These are phyloP conservation scores for Pseudocercospora macadamiae DNA, from an alignment of 2,329 filamentous ascomycete genomes.

Conservation along the genomic window DNA sequence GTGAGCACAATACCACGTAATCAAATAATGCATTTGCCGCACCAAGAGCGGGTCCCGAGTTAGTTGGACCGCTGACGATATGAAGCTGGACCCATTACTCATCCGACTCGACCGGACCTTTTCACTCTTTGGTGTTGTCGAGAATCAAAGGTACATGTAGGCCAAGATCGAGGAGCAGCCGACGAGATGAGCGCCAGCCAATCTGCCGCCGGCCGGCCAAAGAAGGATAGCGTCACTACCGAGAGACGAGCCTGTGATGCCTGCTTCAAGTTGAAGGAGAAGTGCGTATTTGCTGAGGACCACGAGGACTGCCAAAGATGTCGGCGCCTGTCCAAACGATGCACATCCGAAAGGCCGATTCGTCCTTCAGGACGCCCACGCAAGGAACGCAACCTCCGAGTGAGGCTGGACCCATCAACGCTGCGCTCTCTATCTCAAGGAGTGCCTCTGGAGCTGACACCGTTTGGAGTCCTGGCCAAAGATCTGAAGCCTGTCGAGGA, in stretches of 20 bases:
- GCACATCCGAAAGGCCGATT: conserved; percentile 4
- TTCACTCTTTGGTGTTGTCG: no score
- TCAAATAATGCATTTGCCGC: no score
- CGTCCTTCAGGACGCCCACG: conserved; percentile 11
- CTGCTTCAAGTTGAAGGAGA: conserved; percentile 16
- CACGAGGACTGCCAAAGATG: conserved; percentile 7
- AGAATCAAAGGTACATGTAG: no score
- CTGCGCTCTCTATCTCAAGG: neutral
- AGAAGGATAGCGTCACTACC: neutral
- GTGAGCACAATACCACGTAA: no score
- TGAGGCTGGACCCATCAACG: neutral
- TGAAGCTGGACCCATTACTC: no score
- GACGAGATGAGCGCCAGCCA: neutral
- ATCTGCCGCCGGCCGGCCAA: neutral
- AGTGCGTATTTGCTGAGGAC: neutral
- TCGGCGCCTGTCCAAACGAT: conserved; percentile 6
- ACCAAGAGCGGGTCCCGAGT: no score
- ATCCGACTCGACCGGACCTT: no score
- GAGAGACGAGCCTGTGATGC: conserved; percentile 12
- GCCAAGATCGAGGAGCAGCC: no score
- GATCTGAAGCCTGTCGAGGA: neutral
- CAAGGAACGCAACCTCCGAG: neutral
- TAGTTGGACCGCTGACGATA: no score
- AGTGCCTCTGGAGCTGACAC: neutral
- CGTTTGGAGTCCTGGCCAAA: neutral